These are phyloP conservation scores for Syzygium aqueum DNA, from an alignment of 345 rosid species.

Conservation along the genomic window DNA sequence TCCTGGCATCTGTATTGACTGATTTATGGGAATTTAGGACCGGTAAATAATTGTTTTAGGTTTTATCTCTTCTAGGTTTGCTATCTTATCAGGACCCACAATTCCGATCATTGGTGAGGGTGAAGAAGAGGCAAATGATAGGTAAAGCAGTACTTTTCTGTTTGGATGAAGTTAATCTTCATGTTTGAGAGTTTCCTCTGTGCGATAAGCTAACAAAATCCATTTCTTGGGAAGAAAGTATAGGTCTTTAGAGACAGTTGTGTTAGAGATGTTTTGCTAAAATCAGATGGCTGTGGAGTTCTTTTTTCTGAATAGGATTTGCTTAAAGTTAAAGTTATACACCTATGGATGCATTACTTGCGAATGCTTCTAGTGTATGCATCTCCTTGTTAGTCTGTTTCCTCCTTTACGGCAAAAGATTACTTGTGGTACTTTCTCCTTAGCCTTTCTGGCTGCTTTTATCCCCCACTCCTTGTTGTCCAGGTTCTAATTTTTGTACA, in stretches of 20 bases:
- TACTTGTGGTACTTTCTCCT: background rate
- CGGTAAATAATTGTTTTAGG: background rate
- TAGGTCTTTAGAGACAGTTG: background rate
- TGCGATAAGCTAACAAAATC: background rate
- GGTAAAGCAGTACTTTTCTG: conserved; percentile 26
- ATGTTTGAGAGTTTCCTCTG: background rate
- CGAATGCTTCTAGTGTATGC: background rate
- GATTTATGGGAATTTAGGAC: background rate
- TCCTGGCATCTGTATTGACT: background rate
- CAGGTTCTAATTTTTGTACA: background rate
- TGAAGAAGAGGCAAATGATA: conserved; percentile 94
- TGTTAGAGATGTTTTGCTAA: background rate
- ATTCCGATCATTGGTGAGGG: conserved; percentile 98
- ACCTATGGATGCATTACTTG: background rate
- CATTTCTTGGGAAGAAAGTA: background rate
- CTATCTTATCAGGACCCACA: conserved; percentile 95
- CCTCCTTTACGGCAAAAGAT: background rate
- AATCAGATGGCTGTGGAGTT: background rate
- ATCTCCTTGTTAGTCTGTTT: background rate
- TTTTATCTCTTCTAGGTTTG: conserved; percentile 36
- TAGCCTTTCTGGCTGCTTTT: background rate
- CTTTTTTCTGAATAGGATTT: background rate
- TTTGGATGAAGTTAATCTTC: background rate
- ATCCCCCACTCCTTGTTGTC: background rate
- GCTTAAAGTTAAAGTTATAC: background rate